Evolutionary conservation across 2,329 filamentous ascomycete genomes (phyloP).

Genomic region (Venturia aucupariae): DNA sequence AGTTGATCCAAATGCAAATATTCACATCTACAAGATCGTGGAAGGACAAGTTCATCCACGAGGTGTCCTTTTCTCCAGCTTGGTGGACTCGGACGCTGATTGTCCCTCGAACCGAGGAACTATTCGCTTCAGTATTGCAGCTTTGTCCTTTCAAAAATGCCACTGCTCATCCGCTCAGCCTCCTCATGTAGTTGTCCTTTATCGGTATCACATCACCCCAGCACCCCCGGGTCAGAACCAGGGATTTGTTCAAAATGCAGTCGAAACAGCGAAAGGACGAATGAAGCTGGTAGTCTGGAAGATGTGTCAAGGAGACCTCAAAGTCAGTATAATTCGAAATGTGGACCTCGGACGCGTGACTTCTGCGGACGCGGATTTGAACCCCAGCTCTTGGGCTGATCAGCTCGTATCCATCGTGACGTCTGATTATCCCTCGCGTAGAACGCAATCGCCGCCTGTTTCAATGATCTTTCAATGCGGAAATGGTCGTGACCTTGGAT

Average conservation of each 20-base stretch:
- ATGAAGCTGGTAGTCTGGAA: conserved; percentile 2
- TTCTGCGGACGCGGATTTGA: not conserved
- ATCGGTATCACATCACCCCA: conserved; percentile 1
- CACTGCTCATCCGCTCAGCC: not conserved
- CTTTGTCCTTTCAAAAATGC: not conserved
- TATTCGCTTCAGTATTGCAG: not conserved
- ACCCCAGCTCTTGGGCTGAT: not conserved
- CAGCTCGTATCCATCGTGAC: not conserved
- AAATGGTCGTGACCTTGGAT: not conserved
- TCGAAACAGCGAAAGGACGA: not conserved
- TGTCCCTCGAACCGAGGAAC: not conserved
- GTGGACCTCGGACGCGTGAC: not conserved
- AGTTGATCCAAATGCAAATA: not conserved
- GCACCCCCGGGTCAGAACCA: not conserved
- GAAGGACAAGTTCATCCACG: not conserved
- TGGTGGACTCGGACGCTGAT: not conserved
- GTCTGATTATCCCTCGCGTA: not conserved
- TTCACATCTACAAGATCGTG: conserved; percentile 8
- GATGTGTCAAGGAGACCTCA: not conserved
- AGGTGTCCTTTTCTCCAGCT: not conserved
- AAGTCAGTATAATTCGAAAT: not conserved
- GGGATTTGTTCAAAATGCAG: not conserved
- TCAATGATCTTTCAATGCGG: not conserved
- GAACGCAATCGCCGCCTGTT: not conserved
- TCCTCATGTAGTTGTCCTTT: conserved; percentile 9